These are phyloP conservation scores for Domatiomyces globalis DNA, from an alignment of 2,329 filamentous ascomycete species.

Conservation along the genomic window DNA sequence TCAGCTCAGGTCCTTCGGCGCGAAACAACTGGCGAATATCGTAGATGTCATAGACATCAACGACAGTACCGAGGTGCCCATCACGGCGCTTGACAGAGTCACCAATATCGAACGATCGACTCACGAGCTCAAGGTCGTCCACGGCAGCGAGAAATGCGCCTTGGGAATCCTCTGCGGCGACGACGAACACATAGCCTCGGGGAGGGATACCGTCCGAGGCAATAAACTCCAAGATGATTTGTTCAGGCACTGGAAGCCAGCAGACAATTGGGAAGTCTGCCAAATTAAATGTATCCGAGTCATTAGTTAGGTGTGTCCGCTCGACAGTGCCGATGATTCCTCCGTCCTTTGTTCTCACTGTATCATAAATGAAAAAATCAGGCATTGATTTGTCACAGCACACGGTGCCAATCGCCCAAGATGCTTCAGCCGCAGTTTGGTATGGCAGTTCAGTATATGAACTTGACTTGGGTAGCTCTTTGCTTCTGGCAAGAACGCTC, in stretches of 20 bases:
- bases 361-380: conserved; percentile 23
- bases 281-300: conserved; percentile 15
- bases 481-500: not conserved
- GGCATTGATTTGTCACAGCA: conserved; percentile 6
- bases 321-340: conserved; percentile 33
- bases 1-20: conserved; percentile 14
- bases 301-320: conserved; percentile 16
- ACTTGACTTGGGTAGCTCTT: not conserved
- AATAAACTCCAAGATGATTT: conserved; percentile 17
- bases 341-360: conserved; percentile 27
- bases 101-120: conserved; percentile 41
- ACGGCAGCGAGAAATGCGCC: conserved; percentile 31
- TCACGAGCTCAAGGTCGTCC: conserved; percentile 36
- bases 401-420: not conserved
- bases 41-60: conserved; percentile 35
- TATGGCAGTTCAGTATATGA: not conserved
- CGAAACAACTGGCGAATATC: conserved; percentile 24
- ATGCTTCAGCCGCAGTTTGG: not conserved
- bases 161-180: conserved; percentile 24
- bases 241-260: conserved; percentile 20
- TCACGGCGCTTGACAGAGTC: conserved; percentile 39
- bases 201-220: conserved; percentile 26
- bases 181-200: conserved; percentile 37
- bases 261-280: conserved; percentile 24
- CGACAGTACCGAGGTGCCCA: conserved; percentile 40